Evolutionary conservation across 139 green algal genomes (phyloP), one percentile per base, ranked within the genome.

Genomic region (Coccomyxa sp.): DNA sequence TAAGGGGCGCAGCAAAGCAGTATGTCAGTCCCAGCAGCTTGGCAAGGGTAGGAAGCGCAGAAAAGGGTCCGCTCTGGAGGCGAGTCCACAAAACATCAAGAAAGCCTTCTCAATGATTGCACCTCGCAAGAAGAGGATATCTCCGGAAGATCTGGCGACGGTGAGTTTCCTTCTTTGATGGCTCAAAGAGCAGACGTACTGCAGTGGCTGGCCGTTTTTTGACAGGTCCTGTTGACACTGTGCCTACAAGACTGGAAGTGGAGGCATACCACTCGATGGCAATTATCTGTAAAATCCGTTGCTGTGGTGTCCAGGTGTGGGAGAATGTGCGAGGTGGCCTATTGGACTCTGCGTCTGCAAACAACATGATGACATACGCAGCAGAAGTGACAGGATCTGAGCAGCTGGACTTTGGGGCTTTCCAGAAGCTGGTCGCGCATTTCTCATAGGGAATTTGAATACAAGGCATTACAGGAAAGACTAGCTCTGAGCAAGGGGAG

Each of bases 331-430:
- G 60, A 21, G 67, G 67, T 9, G 58, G 58, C 81, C 51, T 31
- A 15, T 66, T 84, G 58, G 81, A 84, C 76, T 32, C 63, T 45
- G 32, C 51, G 13, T 66, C 74, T 45, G 15, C 63, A 3, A 79
- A 79, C 13, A 66, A 63, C 38, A 84, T 84, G 81, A 84, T 84
- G 81, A 76, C 76, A 30, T 75, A 30, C 12, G 81, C 81, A 66
- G 81, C 81, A 30, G 58, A 18, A 27, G 25, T 84, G 10, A 79
- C 67, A 13, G 30, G 67, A 25, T 71, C 81, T 0, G 76, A 30
- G 31, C 79, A 27, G 60, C 71, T 84, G 66, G 76, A 75, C 13
- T 79, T 79, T 51, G 58, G 66, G 27, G 81, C 32, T 7, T 84
- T 84, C 60, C 45, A 79, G 13, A 67, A 79, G 81, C 38, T 84